Percentiles rank a stretch among this genome's conserved stretches.
These are phyloP conservation scores for Kodamaea neixiangensis DNA, from an alignment of 805 yeast species.

Conservation along the genomic window DNA sequence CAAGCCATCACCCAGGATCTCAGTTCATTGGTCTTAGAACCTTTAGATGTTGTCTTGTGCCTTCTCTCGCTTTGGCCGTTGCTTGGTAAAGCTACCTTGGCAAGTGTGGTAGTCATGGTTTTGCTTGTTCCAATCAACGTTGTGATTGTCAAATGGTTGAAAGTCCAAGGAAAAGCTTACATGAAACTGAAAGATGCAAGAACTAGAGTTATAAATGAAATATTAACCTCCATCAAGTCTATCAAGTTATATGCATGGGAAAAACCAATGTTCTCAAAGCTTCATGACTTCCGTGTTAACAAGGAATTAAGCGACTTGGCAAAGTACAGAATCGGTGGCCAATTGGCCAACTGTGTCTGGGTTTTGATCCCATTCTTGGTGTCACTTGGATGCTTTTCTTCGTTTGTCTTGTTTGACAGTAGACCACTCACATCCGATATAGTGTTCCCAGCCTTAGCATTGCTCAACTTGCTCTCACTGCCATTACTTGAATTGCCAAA, in stretches of 20 bases:
- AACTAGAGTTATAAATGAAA: conserved; percentile 24
- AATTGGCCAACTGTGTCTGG: conserved; percentile 24
- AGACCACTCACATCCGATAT: conserved; percentile 26
- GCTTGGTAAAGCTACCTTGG: conserved; percentile 24
- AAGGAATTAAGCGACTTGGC: conserved; percentile 20
- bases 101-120: conserved; percentile 20
- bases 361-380: conserved; percentile 26
- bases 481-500: conserved; percentile 64
- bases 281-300: conserved; percentile 22
- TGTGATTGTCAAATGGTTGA: conserved; percentile 36
- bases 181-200: conserved; percentile 25
- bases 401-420: conserved; percentile 19
- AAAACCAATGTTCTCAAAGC: conserved; percentile 22
- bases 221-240: conserved; percentile 24
- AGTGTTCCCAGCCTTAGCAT: conserved; percentile 30
- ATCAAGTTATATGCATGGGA: conserved; percentile 32
- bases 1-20: conserved; percentile 35
- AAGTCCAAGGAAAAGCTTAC: conserved; percentile 35
- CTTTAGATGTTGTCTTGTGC: conserved; percentile 36
- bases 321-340: conserved; percentile 16
- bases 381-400: conserved; percentile 23
- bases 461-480: conserved; percentile 46
- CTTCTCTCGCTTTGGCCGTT: conserved; percentile 23
- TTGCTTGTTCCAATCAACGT: conserved; percentile 21
- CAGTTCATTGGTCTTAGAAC: conserved; percentile 59